phyloP scores from a whole-genome alignment of 2,329 filamentous ascomycete species.

The Microsporum canis region DNA sequence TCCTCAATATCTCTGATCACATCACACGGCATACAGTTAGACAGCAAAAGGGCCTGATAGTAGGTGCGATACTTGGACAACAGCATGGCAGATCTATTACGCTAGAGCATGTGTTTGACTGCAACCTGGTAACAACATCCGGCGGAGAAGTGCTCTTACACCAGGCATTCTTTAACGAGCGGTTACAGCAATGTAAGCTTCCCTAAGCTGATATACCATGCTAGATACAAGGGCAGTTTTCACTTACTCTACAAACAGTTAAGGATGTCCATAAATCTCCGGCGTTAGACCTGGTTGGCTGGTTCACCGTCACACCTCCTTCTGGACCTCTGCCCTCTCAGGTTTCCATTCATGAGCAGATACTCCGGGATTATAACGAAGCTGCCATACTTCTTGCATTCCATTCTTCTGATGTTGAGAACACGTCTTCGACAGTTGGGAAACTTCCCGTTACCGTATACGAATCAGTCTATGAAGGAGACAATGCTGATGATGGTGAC shows the following conservation, averaged over 20 bases:
- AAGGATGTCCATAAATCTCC: conserved; percentile 78
- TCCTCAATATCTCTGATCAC: conserved; percentile 93
- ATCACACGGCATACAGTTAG: conserved; percentile 83
- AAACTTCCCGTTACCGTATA: conserved; percentile 86
- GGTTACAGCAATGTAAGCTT: conserved; percentile 71
- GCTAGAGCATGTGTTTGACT: conserved; percentile 87
- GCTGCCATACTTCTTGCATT: conserved; percentile 80
- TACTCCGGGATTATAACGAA: conserved; percentile 67
- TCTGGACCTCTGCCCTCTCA: conserved; percentile 57
- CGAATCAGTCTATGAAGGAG: conserved; percentile 69
- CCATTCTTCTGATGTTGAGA: conserved; percentile 52
- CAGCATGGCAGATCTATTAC: conserved; percentile 85
- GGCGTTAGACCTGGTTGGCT: conserved; percentile 75
- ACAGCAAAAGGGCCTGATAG: conserved; percentile 60
- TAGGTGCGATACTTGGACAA: conserved; percentile 81
- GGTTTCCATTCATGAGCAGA: conserved; percentile 65
- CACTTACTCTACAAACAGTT: conserved; percentile 43
- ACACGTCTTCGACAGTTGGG: conserved; percentile 51
- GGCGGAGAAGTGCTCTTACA: conserved; percentile 54
- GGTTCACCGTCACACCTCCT: conserved; percentile 69
- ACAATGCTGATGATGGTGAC: conserved; percentile 45
- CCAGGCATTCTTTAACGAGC: conserved; percentile 58
- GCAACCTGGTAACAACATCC: conserved; percentile 43
- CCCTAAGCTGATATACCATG: neutral
- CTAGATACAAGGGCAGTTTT: neutral